Evolutionary conservation across 176 grass and related monocot species (phyloP), one percentile per base, ranked within the genome.

Genomic region (Puya raimondii): DNA sequence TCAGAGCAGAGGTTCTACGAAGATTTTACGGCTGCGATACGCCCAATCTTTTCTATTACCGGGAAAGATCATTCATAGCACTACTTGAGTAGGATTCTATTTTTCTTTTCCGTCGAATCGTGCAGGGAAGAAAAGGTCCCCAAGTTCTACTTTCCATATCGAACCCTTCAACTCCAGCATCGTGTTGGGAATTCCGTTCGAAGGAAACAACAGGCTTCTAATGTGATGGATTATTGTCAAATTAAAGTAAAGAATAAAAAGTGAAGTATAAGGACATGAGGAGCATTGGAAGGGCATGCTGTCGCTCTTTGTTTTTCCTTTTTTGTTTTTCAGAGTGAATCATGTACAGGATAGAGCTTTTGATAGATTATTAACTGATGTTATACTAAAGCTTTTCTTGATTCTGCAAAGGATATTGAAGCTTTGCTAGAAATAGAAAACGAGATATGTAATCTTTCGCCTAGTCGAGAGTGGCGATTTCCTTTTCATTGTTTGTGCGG

Each of bases 1-100:
- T 99, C 94, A 22, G 89, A 82, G 70, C 74, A 82, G 53, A 91
- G 66, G 65, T 99, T 99, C 70, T 71, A 82, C 14, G 82, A 77
- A 64, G 86, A 90, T 80, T 87, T 99, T 58, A 91, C 86, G 12
- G 75, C 77, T 11, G 82, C 75, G 0, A 69, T 93, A 68, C 72
- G 23, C 11, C 80, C 84, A 49, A 53, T 93, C 71, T 89, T 89
- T 61, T 61, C 56, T n/a, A 7, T 11, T 17, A 42, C 33, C 33
- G 10, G 56, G 12, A 61, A 61, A 21, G 16, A 61, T 61, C 56
- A 7, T 61, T 61, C 56, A 18, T 61, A 56, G 2, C 16, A 59
- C n/a, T 59, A 20, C 56, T 17, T 21, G 56, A 17, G 9, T 9
- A 61, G 56, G 17, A n/a, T 16, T 20, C 21, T 48, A 26, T 49